Evolutionary conservation across 1,284 basidiomycete species (phyloP), one percentile per base, ranked within the genome.

Genomic region (Ceratobasidium sp.): DNA sequence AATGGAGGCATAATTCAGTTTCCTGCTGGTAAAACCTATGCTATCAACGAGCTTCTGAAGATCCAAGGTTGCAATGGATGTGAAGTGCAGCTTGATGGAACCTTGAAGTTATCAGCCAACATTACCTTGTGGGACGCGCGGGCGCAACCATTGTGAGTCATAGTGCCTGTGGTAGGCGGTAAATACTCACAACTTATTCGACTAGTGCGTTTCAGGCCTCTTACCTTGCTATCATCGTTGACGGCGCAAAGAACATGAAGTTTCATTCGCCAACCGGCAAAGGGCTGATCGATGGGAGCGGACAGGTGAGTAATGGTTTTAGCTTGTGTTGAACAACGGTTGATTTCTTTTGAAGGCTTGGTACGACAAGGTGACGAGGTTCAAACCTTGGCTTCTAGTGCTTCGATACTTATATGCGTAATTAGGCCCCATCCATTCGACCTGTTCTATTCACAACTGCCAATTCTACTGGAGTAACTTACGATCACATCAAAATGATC

Each of bases 21-120:
- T 30, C 43, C 70, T 3, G 59, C 45, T 41, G 70, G 70, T n/a
- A 72, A 53, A 50, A 72, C 58, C 28, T 72, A 72, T 18, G 48
- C 55, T 12, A 61, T 72, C 41, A 72, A 72, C 59, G 70, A 72
- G 45, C 34, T 72, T 8, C 48, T 72, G 14, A 60, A 59, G 45
- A 72, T 72, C 8, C 57, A 72, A 39, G 70, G 70, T 12, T 72
- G 70, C 46, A 59, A 72, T 34, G 58, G 70, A 39, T 72, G 70
- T 61, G 70, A 72, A 28, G 70, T 72, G n/a, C 70, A 72, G 59
- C 32, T 72, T 12, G 70, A 72, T 39, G 70, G 70, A 12, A 72
- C 46, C 16, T 46, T 72, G 39, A 72, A 72, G 30, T 59, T 60
- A 14, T 48, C 39, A 30, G 58, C 23, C 2, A 46, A 72, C 48